phyloP scores from a whole-genome alignment of 805 yeast genomes.

The Lachancea sp. region DNA sequence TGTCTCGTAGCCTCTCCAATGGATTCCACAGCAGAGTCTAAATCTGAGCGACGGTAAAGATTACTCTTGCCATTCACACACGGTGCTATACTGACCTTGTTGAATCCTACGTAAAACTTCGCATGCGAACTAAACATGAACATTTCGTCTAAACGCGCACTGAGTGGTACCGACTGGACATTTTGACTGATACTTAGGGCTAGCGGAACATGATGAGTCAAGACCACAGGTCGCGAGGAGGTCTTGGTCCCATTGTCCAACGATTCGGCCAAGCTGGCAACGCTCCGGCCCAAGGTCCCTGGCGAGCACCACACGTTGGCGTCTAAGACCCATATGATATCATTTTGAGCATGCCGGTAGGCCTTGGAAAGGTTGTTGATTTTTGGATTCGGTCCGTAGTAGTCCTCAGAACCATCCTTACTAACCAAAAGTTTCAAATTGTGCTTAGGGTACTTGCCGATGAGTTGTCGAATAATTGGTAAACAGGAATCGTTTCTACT shows the following conservation, averaged over 20 bases:
- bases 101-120: constrained; percentile 75
- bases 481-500: constrained; percentile 57
- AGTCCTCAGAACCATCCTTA: constrained; percentile 33
- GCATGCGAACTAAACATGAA: constrained; percentile 78
- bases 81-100: constrained; percentile 69
- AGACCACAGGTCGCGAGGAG: constrained; percentile 41
- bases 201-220: constrained; percentile 79
- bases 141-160: constrained; percentile 77
- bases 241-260: constrained; percentile 44
- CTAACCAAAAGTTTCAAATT: constrained; percentile 57
- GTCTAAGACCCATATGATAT: constrained; percentile 79
- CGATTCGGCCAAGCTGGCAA: constrained; percentile 43
- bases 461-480: constrained; percentile 45
- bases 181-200: constrained; percentile 38
- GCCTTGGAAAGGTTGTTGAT: constrained; percentile 85
- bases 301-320: constrained; percentile 76
- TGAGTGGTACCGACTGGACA: constrained; percentile 34
- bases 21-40: constrained; percentile 49
- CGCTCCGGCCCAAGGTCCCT: constrained; percentile 59
- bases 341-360: constrained; percentile 57
- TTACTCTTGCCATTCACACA: constrained; percentile 91
- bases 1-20: constrained; percentile 28
- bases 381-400: constrained; percentile 83
- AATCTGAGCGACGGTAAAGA: constrained; percentile 58
- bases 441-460: constrained; percentile 47